Evolutionary conservation across 805 yeast genomes (phyloP).

Genomic region (Blastobotrys chiropterorum): DNA sequence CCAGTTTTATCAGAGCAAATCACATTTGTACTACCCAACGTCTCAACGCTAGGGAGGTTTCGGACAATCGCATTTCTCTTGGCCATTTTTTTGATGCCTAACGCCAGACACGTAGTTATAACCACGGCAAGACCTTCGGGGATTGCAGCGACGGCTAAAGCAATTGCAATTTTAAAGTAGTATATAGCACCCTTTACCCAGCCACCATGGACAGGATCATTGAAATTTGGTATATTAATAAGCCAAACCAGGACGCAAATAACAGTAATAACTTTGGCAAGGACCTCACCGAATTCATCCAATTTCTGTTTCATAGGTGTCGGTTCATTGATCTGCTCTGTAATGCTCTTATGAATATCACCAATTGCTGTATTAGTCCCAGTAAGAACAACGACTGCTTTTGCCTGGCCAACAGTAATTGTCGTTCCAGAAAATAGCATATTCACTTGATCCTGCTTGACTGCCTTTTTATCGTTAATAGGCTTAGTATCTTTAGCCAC

Average conservation of each 20-base stretch:
- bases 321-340: conserved; percentile 35
- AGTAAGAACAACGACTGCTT: conserved; percentile 88
- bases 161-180: conserved; percentile 46
- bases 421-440: conserved; percentile 44
- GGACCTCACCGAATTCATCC: conserved; percentile 75
- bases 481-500: conserved; percentile 77
- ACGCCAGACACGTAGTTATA: conserved; percentile 98
- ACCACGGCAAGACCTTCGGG: conserved; percentile 99
- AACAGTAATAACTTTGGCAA: conserved; percentile 73
- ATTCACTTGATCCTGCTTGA: conserved; percentile 38
- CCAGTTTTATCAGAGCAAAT: conserved; percentile 98
- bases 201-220: conserved; percentile 41
- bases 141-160: conserved; percentile 42
- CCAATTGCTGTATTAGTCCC: conserved; percentile 96
- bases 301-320: conserved; percentile 41
- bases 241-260: conserved; percentile 84
- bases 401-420: conserved; percentile 70
- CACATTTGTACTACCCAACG: conserved; percentile 58
- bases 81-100: conserved; percentile 82
- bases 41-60: conserved; percentile 90
- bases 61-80: conserved; percentile 43
- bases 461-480: conserved; percentile 69
- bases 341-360: conserved; percentile 84
- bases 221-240: conserved; percentile 56
- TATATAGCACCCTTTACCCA: conserved; percentile 40